Conservation (phyloP, 2,329 filamentous ascomycete genomes). For the Colletotrichum chrysophilum region DNA sequence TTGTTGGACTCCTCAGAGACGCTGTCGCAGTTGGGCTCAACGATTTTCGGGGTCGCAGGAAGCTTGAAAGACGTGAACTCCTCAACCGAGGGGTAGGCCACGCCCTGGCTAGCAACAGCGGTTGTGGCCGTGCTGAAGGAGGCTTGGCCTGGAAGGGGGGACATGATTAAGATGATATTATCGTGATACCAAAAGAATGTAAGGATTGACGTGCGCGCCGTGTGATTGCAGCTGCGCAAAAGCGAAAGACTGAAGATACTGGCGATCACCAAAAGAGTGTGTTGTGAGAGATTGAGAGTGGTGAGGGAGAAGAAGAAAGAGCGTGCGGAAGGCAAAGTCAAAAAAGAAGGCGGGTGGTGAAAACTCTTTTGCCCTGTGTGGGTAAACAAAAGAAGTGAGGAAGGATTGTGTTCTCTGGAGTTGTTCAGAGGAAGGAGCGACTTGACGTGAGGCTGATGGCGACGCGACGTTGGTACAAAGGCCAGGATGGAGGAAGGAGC, state of each 20-base stretch:
- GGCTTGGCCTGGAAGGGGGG: background rate
- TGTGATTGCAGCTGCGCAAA: background rate
- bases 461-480: background rate
- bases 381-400: background rate
- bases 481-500: background rate
- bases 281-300: background rate
- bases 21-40: background rate
- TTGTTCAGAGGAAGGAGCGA: background rate
- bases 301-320: background rate
- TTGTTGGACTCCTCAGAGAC: background rate
- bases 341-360: background rate
- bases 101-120: background rate
- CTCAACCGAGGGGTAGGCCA: background rate
- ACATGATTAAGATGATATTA: background rate
- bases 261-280: background rate
- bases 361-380: background rate
- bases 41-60: background rate
- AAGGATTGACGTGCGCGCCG: background rate
- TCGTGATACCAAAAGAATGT: background rate
- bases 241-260: background rate
- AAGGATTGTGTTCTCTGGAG: background rate
- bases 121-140: slow-evolving; percentile 8
- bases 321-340: background rate
- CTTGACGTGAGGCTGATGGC: background rate
- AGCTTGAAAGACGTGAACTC: slow-evolving; percentile 5